Percentiles rank a stretch among this genome's conserved stretches.
These are phyloP conservation scores for Phytophthora citricola DNA, from an alignment of 352 stramenopile genomes.

Conservation along the genomic window DNA sequence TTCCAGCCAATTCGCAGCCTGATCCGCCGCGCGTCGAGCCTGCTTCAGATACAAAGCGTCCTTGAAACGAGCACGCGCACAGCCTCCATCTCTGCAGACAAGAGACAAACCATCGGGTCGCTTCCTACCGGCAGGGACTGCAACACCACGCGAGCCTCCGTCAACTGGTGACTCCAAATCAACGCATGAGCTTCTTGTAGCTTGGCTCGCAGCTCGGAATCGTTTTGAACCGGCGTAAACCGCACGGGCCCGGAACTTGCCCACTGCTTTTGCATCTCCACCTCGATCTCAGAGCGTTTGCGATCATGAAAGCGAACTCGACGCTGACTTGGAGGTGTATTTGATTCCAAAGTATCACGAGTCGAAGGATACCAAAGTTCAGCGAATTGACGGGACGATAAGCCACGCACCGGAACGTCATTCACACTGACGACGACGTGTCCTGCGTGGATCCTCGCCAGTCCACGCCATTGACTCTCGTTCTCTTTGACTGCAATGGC, in stretches of 20 bases:
- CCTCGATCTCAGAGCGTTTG: constrained; percentile 43
- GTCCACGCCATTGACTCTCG: constrained; percentile 19
- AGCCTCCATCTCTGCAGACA: constrained; percentile 38
- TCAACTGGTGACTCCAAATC: constrained; percentile 46
- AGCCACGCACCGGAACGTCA: constrained; percentile 15
- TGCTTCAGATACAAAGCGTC: constrained; percentile 37
- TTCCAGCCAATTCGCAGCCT: constrained; percentile 40
- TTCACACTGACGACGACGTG: constrained; percentile 49
- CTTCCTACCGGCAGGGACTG: constrained; percentile 13
- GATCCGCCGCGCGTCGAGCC: constrained; percentile 26
- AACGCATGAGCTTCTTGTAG: constrained; percentile 26
- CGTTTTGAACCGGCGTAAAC: constrained; percentile 16
- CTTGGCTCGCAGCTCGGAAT: constrained; percentile 18
- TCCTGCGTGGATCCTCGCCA: constrained; percentile 32
- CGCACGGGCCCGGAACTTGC: constrained; percentile 1
- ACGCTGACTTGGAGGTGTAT: neutral
- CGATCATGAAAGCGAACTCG: constrained; percentile 40
- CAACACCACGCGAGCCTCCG: constrained; percentile 16
- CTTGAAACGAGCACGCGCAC: constrained; percentile 48
- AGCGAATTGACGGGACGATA: constrained; percentile 42
- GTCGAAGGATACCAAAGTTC: constrained; percentile 33
- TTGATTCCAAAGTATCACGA: neutral
- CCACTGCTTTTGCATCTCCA: constrained; percentile 40
- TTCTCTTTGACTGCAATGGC: constrained; percentile 12
- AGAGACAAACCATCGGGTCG: constrained; percentile 36